Base-by-base conservation (phyloP, 441 rosid species). In the Francoa sonchifolia region DNA sequence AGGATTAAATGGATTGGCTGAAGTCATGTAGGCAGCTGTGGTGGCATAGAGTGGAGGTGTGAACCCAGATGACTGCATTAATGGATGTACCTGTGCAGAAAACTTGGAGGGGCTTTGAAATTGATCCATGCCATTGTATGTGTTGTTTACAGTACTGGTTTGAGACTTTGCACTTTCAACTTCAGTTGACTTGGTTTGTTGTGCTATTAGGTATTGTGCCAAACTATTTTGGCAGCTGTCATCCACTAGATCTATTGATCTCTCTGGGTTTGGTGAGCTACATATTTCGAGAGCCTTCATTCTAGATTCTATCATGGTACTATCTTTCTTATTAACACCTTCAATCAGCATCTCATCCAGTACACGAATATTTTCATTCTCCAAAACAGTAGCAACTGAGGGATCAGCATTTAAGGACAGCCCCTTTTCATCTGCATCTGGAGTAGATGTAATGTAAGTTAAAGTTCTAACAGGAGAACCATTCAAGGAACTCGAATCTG, bases 61-160 rank as follows among this genome's bases (percentile, higher is more conserved):
- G 58, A 74, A 64, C 27, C 73, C 82, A 45, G 79, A 65, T 34
- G 74, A 66, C 54, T 64, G 82, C 33, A 66, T 57, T 35, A 60
- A 43, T 14, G n/a, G n/a, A n/a, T 62, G 82, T 18, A 53, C 59
- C 47, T 50, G 75, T 3, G 61, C 39, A 19, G 71, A 50, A 35
- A 61, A 49, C 58, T 61, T 68, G 43, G 61, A 58, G 12, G 66
- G 57, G 40, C 44, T 57, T 39, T 68, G 54, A 34, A 53, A 50
- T 39, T 58, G 68, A 40, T 62, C 71, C 10, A 45, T 47, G 52
- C 74, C 65, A 12, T 20, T 25, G n/a, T 40, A 57, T 21, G 61
- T 37, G 47, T 57, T 54, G 45, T 54, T 69, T n/a, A n/a, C n/a
- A n/a, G n/a, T n/a, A n/a, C n/a, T n/a, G 46, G 42, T 30, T 52